phyloP scores from a whole-genome alignment of 441 rosid genomes.

The Aleurites moluccanus region DNA sequence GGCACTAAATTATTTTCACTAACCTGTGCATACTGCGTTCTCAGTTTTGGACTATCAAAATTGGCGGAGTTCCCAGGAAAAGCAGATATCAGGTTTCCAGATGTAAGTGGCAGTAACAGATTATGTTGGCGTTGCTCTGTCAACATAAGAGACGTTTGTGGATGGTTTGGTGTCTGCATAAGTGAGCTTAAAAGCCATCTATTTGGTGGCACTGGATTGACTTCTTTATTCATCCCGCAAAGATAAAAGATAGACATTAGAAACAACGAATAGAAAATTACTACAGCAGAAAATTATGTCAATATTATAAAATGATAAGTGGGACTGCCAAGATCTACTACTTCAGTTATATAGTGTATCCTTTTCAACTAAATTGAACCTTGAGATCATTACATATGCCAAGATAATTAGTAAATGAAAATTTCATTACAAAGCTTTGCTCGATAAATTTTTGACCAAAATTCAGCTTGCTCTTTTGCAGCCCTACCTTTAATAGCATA shows the following conservation, averaged over 20 bases:
- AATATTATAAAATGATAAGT: neutral
- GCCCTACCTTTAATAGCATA: neutral
- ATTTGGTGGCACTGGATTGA: constrained; percentile 1
- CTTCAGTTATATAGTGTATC: neutral
- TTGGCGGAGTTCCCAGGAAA: constrained; percentile 24
- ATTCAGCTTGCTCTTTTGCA: neutral
- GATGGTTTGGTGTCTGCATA: constrained; percentile 23
- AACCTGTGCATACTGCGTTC: constrained; percentile 17
- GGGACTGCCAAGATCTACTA: neutral
- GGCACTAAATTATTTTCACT: neutral
- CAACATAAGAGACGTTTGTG: constrained; percentile 19
- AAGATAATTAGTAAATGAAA: neutral
- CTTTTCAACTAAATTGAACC: neutral
- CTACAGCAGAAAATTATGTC: neutral
- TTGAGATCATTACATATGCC: constrained; percentile 2
- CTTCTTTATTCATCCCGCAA: constrained; percentile 15
- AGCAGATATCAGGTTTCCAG: constrained; percentile 11
- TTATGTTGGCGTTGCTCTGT: constrained; percentile 16
- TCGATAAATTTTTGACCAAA: neutral
- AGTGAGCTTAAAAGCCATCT: constrained; percentile 17
- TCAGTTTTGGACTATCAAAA: constrained; percentile 15
- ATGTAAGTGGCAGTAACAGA: constrained; percentile 5
- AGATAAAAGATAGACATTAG: neutral
- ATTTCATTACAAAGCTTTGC: neutral
- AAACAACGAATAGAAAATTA: neutral